These are phyloP conservation scores for Podaxis rugospora DNA, from an alignment of 768 basidiomycete genomes.

Conservation along the genomic window DNA sequence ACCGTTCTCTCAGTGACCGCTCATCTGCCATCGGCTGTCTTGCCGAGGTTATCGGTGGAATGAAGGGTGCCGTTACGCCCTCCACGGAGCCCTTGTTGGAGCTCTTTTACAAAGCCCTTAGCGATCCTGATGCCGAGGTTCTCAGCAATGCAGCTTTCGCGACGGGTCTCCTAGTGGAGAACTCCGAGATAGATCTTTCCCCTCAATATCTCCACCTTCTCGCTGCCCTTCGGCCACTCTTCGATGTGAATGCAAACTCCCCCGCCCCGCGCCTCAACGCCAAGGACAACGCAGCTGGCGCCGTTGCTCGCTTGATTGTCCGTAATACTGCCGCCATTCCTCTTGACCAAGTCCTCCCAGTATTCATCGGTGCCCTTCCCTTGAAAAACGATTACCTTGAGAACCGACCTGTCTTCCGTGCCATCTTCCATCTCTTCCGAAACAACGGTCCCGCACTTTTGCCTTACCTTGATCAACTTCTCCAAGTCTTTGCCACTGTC, in stretches of 20 bases:
- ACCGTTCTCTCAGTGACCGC: conserved; percentile 83
- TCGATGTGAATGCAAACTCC: conserved; percentile 59
- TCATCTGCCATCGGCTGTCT: conserved; percentile 92
- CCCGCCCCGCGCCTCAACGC: conserved; percentile 73
- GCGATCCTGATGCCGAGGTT: conserved; percentile 87
- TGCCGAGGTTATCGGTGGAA: conserved; percentile 92
- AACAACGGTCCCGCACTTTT: conserved; percentile 66
- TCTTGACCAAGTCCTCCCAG: conserved; percentile 85
- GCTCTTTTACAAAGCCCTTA: conserved; percentile 78
- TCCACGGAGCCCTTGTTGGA: conserved; percentile 79
- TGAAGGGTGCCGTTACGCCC: conserved; percentile 82
- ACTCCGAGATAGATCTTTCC: conserved; percentile 77
- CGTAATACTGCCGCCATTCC: conserved; percentile 78
- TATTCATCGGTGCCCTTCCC: conserved; percentile 79
- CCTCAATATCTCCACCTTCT: conserved; percentile 79
- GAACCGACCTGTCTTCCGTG: conserved; percentile 84
- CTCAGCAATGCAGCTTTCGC: conserved; percentile 97
- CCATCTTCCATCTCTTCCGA: conserved; percentile 84
- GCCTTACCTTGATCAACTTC: conserved; percentile 73
- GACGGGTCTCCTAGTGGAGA: conserved; percentile 84
- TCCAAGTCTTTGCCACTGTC: conserved; percentile 77
- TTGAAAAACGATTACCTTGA: conserved; percentile 86
- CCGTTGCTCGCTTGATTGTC: conserved; percentile 82
- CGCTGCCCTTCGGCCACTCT: conserved; percentile 74
- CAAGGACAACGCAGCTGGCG: conserved; percentile 95